These are phyloP conservation scores for Pyrenochaeta sp. DNA, from an alignment of 2,329 filamentous ascomycete genomes.

Conservation along the genomic window DNA sequence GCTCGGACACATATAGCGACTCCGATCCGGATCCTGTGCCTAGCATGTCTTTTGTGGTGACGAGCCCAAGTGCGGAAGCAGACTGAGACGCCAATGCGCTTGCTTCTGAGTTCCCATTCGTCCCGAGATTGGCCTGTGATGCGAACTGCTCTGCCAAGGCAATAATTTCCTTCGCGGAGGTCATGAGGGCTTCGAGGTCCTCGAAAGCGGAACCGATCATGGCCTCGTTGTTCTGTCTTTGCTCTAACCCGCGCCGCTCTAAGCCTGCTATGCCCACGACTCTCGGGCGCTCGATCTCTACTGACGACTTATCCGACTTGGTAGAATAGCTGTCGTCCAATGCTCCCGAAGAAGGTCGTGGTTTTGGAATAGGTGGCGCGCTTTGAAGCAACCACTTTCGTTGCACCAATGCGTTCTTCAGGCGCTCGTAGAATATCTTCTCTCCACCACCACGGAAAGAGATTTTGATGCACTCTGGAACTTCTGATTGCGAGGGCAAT, in stretches of 20 bases:
- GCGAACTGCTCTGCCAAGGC: constrained; percentile 90
- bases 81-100: constrained; percentile 81
- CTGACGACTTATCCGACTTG: constrained; percentile 25
- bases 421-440: constrained; percentile 85
- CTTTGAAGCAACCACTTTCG: constrained; percentile 94
- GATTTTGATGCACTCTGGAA: constrained; percentile 81
- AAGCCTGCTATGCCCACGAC: constrained; percentile 90
- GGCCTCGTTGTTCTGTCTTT: constrained; percentile 90
- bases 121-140: constrained; percentile 67
- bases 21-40: constrained; percentile 77
- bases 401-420: constrained; percentile 88
- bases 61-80: constrained; percentile 81
- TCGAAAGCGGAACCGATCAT: constrained; percentile 95
- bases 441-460: constrained; percentile 91
- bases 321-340: constrained; percentile 40
- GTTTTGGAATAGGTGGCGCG: constrained; percentile 84
- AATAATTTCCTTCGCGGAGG: constrained; percentile 94
- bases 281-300: constrained; percentile 55
- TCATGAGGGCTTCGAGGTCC: constrained; percentile 95
- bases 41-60: constrained; percentile 96
- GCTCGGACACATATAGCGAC: constrained; percentile 80
- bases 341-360: constrained; percentile 51
- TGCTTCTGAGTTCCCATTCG: constrained; percentile 70
- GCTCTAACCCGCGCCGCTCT: constrained; percentile 82
- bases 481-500: constrained; percentile 62